phyloP scores from a whole-genome alignment of 179 eudicot species.

The Gypsophila paniculata region DNA sequence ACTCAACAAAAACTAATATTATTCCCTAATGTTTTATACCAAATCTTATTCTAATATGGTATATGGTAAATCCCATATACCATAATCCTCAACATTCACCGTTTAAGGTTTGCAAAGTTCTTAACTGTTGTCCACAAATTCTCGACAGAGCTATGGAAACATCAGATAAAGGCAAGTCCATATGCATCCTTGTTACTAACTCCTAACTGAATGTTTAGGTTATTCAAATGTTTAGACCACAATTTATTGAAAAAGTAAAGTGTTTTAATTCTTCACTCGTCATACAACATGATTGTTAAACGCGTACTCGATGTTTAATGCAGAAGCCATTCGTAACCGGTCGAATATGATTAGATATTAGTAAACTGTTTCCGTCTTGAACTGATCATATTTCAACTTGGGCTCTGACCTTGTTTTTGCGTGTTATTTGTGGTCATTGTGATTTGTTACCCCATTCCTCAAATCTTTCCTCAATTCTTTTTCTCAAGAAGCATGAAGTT shows the following conservation, averaged over 20 bases:
- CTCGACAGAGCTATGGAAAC: slow-evolving; percentile 54
- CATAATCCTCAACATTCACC: slow-evolving; percentile 75
- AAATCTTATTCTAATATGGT: no score
- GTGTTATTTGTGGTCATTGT: no score
- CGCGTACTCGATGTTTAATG: not conserved
- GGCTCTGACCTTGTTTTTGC: no score
- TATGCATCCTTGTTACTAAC: slow-evolving; percentile 4
- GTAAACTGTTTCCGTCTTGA: no score
- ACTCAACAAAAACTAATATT: no score
- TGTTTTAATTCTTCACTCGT: not conserved
- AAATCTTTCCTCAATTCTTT: no score
- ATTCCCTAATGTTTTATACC: no score
- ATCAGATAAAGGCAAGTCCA: slow-evolving; percentile 44
- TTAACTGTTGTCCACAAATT: slow-evolving; percentile 49
- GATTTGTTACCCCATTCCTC: not conserved
- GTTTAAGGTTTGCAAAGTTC: slow-evolving; percentile 82
- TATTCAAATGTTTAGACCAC: not conserved
- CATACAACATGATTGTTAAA: not conserved
- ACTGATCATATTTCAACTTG: no score
- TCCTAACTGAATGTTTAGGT: not conserved
- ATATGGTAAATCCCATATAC: no score
- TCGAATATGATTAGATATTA: no score
- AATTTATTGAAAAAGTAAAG: not conserved
- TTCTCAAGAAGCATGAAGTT: no score
- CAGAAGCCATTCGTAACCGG: not conserved